Evolutionary conservation across 371 early-diverging fungal genomes (phyloP), one percentile per base, ranked within the genome.

Genomic region (Mortierella sp.): DNA sequence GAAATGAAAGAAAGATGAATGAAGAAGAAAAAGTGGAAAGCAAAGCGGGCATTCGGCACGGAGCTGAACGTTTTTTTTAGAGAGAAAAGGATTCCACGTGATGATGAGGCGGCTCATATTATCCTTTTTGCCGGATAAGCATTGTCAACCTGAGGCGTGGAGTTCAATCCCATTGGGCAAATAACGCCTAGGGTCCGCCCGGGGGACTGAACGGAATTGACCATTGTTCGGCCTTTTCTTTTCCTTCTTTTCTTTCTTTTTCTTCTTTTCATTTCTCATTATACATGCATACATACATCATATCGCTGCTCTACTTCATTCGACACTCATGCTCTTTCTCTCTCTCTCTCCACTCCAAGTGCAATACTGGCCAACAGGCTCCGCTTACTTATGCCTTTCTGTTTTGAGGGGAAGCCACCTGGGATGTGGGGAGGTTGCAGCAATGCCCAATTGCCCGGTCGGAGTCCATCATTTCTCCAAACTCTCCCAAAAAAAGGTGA

Each of bases 91-190:
- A 38, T 78, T 73, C 78, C 79, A 74, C 75, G 79, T 74, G 79
- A 79, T 24, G 63, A 34, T 4, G 7, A 60, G 9, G 26, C 42
- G 58, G 28, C 58, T 58, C 58, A 26, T 55, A 48, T 55, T 47
- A 31, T 34, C 58, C 58, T 42, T 80, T 74, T 75, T 80, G 71
- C 80, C 80, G 80, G 74, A 34, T 28, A 28, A 3, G 10, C 50
- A 16, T 65, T 31, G 47, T 19, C 52, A 52, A 21, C 21, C 21
- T 19, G 7, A 7, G 31, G 50, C 3, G 21, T 79, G 79, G 79
- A 14, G 70, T 70, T 55, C 13, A 10, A 74, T 70, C 45, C 74
- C 55, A 79, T 79, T 79, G 79, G 78, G 11, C 19, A 26, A 48
- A 34, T 19, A 48, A 26, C 26, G 19, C 48, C 34, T 57, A 54